Percentiles rank a stretch among this genome's conserved stretches.
Evolutionary conservation across 2,329 filamentous ascomycete species (phyloP).

Genomic region (Balansia obtecta): DNA sequence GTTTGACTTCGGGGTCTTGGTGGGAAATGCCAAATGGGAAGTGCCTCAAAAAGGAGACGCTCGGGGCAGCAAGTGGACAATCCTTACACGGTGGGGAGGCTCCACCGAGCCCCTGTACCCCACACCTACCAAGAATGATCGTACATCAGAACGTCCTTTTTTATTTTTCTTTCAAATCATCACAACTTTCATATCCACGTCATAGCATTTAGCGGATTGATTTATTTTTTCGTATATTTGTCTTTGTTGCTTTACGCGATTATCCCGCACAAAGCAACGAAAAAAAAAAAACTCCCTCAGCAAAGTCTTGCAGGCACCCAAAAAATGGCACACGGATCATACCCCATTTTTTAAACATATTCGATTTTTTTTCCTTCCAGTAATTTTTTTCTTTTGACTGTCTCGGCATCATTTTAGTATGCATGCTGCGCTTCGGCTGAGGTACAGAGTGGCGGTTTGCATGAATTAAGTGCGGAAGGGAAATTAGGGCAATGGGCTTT

Average conservation of each 20-base stretch:
- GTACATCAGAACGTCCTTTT: conserved; percentile 1
- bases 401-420: conserved; percentile 12
- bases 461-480: conserved; percentile 8
- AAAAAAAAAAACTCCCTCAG: conserved; percentile 17
- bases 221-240: conserved; percentile 19
- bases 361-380: conserved; percentile 12
- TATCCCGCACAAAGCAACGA: conserved; percentile 15
- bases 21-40: not conserved
- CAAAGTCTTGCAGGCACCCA: conserved; percentile 25
- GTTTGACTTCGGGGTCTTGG: not conserved
- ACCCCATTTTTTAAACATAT: conserved; percentile 15
- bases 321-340: conserved; percentile 27
- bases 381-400: conserved; percentile 11
- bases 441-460: conserved; percentile 8
- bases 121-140: not conserved
- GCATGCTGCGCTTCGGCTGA: conserved; percentile 12
- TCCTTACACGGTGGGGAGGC: not conserved
- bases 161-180: not conserved
- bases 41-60: not conserved
- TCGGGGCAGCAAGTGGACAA: not conserved
- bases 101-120: conserved; percentile 5
- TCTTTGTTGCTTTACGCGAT: conserved; percentile 9
- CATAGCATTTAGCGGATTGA: conserved; percentile 35
- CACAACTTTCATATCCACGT: conserved; percentile 18
- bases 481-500: conserved; percentile 3